Evolutionary conservation across 2,329 filamentous ascomycete species (phyloP).

Genomic region (Colletotrichum agaves): DNA sequence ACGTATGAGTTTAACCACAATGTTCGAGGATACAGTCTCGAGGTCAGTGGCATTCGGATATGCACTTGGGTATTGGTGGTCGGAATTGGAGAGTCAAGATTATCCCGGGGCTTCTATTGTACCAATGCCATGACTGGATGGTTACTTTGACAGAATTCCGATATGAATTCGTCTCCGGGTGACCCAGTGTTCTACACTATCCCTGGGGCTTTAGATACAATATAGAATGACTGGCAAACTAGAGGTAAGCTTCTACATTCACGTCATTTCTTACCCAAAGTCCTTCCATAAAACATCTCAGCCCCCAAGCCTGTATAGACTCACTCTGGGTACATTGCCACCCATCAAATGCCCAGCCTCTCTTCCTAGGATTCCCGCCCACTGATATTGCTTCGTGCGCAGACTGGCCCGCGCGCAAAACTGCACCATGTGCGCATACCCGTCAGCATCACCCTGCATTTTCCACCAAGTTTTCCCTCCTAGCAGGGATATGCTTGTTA

Average conservation of each 20-base stretch:
- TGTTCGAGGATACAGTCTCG: not conserved
- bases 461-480: not conserved
- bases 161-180: not conserved
- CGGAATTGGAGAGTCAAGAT: not conserved
- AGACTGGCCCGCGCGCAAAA: not conserved
- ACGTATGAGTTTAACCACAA: not conserved
- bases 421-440: not conserved
- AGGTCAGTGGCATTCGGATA: not conserved
- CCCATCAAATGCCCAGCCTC: not conserved
- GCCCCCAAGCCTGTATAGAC: not conserved
- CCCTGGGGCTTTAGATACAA: not conserved
- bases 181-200: not conserved
- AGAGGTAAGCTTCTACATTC: not conserved
- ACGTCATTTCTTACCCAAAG: not conserved
- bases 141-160: not conserved
- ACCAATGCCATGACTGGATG: not conserved
- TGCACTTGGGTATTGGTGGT: not conserved
- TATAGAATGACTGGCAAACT: not conserved
- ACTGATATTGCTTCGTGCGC: not conserved
- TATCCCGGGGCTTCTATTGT: too few relatives aligned
- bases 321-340: not conserved
- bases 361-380: not conserved
- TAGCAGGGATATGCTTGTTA: slow-evolving; percentile 24
- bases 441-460: not conserved
- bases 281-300: not conserved